Evolutionary conservation across 1,284 basidiomycete species (phyloP), one percentile per base, ranked within the genome.

Genomic region (Pseudozyma sp.): DNA sequence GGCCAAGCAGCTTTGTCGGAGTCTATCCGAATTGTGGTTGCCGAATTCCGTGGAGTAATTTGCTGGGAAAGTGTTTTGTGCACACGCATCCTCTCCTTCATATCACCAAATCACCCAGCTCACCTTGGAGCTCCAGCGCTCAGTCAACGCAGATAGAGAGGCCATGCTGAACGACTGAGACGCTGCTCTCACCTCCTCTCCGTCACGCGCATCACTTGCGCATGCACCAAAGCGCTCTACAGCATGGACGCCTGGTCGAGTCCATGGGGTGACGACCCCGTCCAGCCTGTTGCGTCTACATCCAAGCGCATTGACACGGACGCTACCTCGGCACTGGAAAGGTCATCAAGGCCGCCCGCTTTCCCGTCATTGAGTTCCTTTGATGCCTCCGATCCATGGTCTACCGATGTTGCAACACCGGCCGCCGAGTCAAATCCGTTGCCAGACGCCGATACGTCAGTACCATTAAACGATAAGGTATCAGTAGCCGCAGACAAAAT

Each of bases 171-270:
- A 37, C 35, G 35, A 37, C 14, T 37, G 35, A 37, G 35, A 37
- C 9, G 35, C 14, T 10, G 8, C 14, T 14, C 9, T 9, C 8
- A 37, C 35, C 35, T 19, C 24, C 34, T 35, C 33, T 49, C 34
- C 31, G 29, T 49, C n/a, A 35, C 11, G 0, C 24, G 24, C 24
- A 24, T 24, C 24, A 24, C 24, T 24, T 24, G 24, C 24, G 24
- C 24, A 24, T 24, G 24, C 24, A 24, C 24, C 24, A 24, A 24
- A 24, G 24, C 24, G 24, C 24, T 24, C 24, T 24, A 24, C 57
- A 56, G 13, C 11, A 72, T 72, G 69, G 69, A 72, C 44, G 63
- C 69, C n/a, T 72, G 69, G 69, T 67, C 69, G 16, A 72, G 69
- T 47, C 69, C 69, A 17, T 72, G 69, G 69, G 56, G 49, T 42